These are phyloP conservation scores for Aegilops longissima DNA, from an alignment of 176 grass and related monocot species.

Conservation along the genomic window DNA sequence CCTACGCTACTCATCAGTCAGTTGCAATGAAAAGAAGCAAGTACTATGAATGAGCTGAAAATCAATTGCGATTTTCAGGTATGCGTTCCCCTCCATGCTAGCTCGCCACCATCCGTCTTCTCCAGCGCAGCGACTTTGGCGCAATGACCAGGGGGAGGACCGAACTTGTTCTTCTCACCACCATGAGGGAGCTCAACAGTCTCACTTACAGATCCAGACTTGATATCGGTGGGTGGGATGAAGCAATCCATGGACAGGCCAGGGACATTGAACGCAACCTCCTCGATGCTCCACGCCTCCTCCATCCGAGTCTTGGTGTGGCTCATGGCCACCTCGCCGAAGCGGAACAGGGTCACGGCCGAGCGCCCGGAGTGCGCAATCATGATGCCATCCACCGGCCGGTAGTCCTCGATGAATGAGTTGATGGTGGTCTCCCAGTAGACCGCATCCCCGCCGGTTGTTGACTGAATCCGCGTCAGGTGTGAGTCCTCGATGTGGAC, in stretches of 20 bases:
- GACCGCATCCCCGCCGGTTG: conserved; percentile 47
- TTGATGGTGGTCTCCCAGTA: conserved; percentile 77
- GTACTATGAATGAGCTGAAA: conserved; percentile 27
- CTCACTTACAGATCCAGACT: conserved; percentile 57
- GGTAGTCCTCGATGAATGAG: conserved; percentile 70
- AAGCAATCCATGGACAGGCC: conserved; percentile 77
- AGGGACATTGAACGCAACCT: conserved; percentile 72
- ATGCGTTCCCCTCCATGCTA: conserved; percentile 40
- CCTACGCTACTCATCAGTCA: conserved; percentile 48
- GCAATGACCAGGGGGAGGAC: conserved; percentile 13
- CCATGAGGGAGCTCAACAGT: conserved; percentile 46
- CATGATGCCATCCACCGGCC: conserved; percentile 70
- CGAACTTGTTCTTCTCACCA: conserved; percentile 37
- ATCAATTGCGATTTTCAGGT: conserved; percentile 25
- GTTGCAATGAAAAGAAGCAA: conserved; percentile 36
- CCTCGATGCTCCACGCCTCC: conserved; percentile 82
- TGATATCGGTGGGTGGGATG: conserved; percentile 74
- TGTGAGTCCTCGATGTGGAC: conserved; percentile 79
- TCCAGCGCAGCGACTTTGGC: conserved; percentile 53
- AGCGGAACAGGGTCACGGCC: conserved; percentile 60
- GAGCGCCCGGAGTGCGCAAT: conserved; percentile 68
- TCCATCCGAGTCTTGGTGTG: conserved; percentile 77
- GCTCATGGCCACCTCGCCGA: conserved; percentile 84
- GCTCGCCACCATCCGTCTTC: conserved; percentile 25
- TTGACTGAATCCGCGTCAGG: conserved; percentile 61